Conservation (phyloP, 1,284 basidiomycete genomes). For the Xerocomus amazonicus region DNA sequence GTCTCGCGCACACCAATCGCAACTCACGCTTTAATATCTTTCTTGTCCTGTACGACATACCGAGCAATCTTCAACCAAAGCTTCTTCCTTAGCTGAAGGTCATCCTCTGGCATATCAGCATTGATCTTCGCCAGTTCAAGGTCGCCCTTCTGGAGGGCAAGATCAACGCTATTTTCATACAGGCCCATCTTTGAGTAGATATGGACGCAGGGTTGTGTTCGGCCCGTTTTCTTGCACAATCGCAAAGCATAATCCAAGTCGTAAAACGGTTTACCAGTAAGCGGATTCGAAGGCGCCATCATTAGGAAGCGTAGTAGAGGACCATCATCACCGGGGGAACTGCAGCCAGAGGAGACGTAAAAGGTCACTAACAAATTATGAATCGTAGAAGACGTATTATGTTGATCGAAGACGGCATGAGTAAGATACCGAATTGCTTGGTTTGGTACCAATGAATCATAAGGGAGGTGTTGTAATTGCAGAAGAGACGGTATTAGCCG, state of each 20-base stretch:
- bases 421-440: conserved; percentile 89
- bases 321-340: conserved; percentile 61
- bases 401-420: conserved; percentile 76
- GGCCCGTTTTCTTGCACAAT: conserved; percentile 78
- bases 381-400: conserved; percentile 80
- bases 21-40: conserved; percentile 93
- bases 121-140: conserved; percentile 90
- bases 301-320: conserved; percentile 84
- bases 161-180: conserved; percentile 94
- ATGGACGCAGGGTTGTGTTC: conserved; percentile 89
- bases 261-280: conserved; percentile 87
- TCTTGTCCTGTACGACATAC: conserved; percentile 95
- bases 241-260: conserved; percentile 96
- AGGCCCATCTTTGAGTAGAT: conserved; percentile 98
- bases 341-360: conserved; percentile 54
- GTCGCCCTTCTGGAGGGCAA: conserved; percentile 92
- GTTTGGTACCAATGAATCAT: conserved; percentile 69
- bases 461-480: conserved; percentile 69
- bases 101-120: conserved; percentile 91
- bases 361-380: conserved; percentile 95
- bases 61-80: conserved; percentile 97
- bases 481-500: conserved; percentile 89
- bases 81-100: conserved; percentile 84
- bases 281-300: conserved; percentile 77
- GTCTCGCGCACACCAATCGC: conserved; percentile 7